A percentile compares a stretch with the other conserved stretches of the same genome.
These are phyloP conservation scores for Fusarium graminum DNA, from an alignment of 2,329 filamentous ascomycete species.

Conservation along the genomic window DNA sequence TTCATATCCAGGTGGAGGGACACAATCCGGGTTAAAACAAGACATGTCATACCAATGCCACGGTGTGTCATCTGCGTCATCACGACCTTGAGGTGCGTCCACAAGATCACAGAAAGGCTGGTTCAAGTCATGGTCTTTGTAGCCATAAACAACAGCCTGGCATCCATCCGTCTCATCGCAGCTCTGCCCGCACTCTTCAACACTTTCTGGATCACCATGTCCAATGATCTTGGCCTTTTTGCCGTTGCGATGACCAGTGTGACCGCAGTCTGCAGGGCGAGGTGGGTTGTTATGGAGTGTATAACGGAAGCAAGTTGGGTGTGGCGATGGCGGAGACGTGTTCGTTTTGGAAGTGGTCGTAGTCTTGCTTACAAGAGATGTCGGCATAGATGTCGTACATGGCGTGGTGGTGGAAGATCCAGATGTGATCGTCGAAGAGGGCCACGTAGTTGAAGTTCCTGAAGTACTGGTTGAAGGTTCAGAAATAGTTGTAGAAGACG, in stretches of 20 bases:
- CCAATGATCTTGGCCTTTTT: slow-evolving; percentile 31
- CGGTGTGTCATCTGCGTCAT: slow-evolving; percentile 22
- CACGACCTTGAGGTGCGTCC: slow-evolving; percentile 16
- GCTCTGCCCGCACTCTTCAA: slow-evolving; percentile 36
- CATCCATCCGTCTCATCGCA: slow-evolving; percentile 25
- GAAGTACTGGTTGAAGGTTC: slow-evolving; percentile 2
- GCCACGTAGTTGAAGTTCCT: not conserved
- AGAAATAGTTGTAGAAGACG: not conserved
- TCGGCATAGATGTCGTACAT: not conserved
- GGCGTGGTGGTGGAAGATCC: slow-evolving; percentile 12
- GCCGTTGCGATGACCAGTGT: slow-evolving; percentile 19
- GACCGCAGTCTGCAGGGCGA: slow-evolving; percentile 13
- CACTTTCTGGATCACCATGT: slow-evolving; percentile 27
- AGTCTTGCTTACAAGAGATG: slow-evolving; percentile 12
- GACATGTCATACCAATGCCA: slow-evolving; percentile 36
- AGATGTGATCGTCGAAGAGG: not conserved
- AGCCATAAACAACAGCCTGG: slow-evolving; percentile 30
- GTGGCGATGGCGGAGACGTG: slow-evolving; percentile 10
- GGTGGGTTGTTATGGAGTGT: slow-evolving; percentile 27
- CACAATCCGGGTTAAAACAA: slow-evolving; percentile 38
- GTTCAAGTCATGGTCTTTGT: slow-evolving; percentile 28
- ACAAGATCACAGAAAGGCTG: slow-evolving; percentile 35
- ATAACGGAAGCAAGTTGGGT: slow-evolving; percentile 37
- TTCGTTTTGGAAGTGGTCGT: slow-evolving; percentile 3
- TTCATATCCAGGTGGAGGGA: slow-evolving; percentile 17